phyloP scores from a whole-genome alignment of 768 basidiomycete species.

The Clitopilus passeckerianus region DNA sequence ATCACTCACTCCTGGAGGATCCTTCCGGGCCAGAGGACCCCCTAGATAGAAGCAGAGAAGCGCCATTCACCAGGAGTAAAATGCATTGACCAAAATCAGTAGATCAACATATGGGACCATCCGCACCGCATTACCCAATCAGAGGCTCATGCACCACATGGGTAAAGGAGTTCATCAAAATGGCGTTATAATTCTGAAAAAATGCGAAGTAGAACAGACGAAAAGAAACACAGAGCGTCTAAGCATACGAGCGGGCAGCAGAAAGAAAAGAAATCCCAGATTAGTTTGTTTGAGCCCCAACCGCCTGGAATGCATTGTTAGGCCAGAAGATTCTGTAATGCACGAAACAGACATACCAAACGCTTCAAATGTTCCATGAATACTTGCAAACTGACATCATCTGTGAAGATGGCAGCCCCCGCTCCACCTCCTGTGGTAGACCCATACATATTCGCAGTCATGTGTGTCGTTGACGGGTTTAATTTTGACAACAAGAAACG shows the following conservation, averaged over 20 bases:
- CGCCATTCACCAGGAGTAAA: not conserved
- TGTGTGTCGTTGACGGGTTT: slow-evolving; percentile 97
- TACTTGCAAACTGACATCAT: slow-evolving; percentile 95
- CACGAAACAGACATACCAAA: slow-evolving; percentile 47
- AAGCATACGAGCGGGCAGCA: slow-evolving; percentile 9
- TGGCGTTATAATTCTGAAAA: not conserved
- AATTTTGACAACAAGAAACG: slow-evolving; percentile 96
- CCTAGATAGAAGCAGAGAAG: not conserved
- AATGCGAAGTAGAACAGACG: slow-evolving; percentile 7
- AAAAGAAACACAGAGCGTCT: slow-evolving; percentile 5
- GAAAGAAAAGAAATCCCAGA: slow-evolving; percentile 5
- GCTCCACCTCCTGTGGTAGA: slow-evolving; percentile 55
- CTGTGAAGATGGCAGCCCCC: slow-evolving; percentile 96
- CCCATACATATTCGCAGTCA: slow-evolving; percentile 91
- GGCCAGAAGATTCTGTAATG: not conserved
- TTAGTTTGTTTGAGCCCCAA: slow-evolving; percentile 64
- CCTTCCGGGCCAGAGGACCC: not conserved
- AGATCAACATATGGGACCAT: too few species aligned
- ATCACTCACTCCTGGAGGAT: not conserved
- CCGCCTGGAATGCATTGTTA: slow-evolving; percentile 37
- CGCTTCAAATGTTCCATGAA: slow-evolving; percentile 98
- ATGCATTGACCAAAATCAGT: too few species aligned
- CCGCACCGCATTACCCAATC: too few species aligned
- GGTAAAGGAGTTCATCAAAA: not conserved
- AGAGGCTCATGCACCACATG: not conserved